Base-by-base conservation (phyloP, 2,329 filamentous ascomycete genomes). In the Colletotrichum sp. region DNA sequence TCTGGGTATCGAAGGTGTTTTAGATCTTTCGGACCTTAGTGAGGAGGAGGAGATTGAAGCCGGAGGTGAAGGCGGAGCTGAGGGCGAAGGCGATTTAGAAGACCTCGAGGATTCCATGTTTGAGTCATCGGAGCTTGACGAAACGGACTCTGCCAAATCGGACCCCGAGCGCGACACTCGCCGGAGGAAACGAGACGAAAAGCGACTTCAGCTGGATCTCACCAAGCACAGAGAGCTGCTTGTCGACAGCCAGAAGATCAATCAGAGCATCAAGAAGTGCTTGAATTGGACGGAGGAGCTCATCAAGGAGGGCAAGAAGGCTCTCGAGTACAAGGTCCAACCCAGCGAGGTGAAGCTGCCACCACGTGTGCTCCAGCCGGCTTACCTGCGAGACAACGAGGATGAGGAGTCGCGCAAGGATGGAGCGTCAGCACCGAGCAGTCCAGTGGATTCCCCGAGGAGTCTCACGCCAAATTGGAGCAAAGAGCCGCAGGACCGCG, bases 181-280 rank as follows among this genome's bases (percentile, higher is more conserved):
- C 81, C 88, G 95, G 77, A 90, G 92, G n/a, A 90, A 92, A 65
- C 91, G 91, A 69, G 96, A 99, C 78, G 95, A 98, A 82, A 93
- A 93, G 79, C 92, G 95, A 34, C 88, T 99, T n/a, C 92, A 94
- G 79, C 89, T 96, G 6, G 97, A 99, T 84, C 89, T 99, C 1
- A 91, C 93, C 5, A 96, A 96, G 82, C 97, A 99, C 83, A 95
- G 96, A 79, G 94, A 98, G 81, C 88, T 99, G 2, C 90, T 99
- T 10, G 88, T 96, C 52, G 96, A 98, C 83, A 97, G 94, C 79
- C 96, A 98, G 81, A 98, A 96, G 86, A 96, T 99, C 89, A 99
- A 98, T 82, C 95, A 98, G 83, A 98, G 95, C 83, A 90, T 99
- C 62, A 98, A 95, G 84, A 91, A 95, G 64, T 99, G 97, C 83